Percentiles rank a stretch among this genome's conserved stretches.
These are phyloP conservation scores for Penicillium sp. DNA, from an alignment of 2,329 filamentous ascomycete genomes.

Conservation along the genomic window DNA sequence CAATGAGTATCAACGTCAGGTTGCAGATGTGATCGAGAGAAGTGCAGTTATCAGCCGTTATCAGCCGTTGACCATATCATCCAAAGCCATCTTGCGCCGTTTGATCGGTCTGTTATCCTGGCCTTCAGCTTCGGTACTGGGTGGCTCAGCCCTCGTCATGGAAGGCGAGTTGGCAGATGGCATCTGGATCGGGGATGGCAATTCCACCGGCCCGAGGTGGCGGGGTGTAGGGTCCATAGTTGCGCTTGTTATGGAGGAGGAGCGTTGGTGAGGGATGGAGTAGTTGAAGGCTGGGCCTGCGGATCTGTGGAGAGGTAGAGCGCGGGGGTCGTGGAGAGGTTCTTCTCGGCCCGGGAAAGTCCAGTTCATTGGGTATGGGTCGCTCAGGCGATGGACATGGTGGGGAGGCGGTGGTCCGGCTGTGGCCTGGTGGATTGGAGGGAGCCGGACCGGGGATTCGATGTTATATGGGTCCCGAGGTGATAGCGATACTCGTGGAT, in stretches of 20 bases:
- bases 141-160: slow-evolving; percentile 11
- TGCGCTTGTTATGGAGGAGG: slow-evolving; percentile 16
- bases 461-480: slow-evolving; percentile 22
- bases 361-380: slow-evolving; percentile 27
- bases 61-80: slow-evolving; percentile 36
- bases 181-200: slow-evolving; percentile 13
- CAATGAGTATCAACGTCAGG: slow-evolving; percentile 1
- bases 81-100: slow-evolving; percentile 33
- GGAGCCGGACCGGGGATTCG: slow-evolving; percentile 31
- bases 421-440: slow-evolving; percentile 32
- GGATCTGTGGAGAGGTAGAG: slow-evolving; percentile 17
- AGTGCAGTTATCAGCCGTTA: neutral
- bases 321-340: slow-evolving; percentile 18
- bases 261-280: slow-evolving; percentile 21
- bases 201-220: slow-evolving; percentile 16
- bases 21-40: neutral
- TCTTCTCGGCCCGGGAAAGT: slow-evolving; percentile 21
- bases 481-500: slow-evolving; percentile 20
- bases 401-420: slow-evolving; percentile 16
- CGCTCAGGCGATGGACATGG: slow-evolving; percentile 28
- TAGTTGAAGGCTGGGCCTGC: slow-evolving; percentile 24
- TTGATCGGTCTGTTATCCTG: slow-evolving; percentile 27
- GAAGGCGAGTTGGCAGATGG: slow-evolving; percentile 15
- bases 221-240: slow-evolving; percentile 19
- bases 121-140: slow-evolving; percentile 15